Evolutionary conservation across 108 stramenopile species (phyloP).

Genomic region (Cyclotella distinguenda): DNA sequence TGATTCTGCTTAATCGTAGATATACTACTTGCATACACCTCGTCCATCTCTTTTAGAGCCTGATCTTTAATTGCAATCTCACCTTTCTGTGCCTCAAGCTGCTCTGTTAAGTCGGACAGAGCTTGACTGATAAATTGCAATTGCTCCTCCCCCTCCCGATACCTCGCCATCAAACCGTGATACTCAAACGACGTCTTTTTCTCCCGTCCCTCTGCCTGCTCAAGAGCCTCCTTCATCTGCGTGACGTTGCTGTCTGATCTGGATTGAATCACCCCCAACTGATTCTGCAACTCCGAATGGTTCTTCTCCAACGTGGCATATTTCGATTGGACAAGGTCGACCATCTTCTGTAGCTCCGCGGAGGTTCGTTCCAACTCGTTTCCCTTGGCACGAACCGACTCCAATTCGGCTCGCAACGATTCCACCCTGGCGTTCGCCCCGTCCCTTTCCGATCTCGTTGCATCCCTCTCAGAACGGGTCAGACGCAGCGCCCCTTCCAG

Average conservation of each 20-base stretch:
- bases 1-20: no score
- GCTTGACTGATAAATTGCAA: conserved; percentile 15
- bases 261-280: conserved; percentile 16
- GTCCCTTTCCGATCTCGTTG: neutral
- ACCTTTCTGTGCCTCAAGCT: conserved; percentile 17
- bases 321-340: neutral
- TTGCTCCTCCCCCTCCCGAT: conserved; percentile 10
- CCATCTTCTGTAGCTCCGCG: conserved; percentile 1
- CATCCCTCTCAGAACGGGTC: conserved; percentile 19
- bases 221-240: conserved; percentile 6
- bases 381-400: neutral
- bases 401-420: conserved; percentile 2
- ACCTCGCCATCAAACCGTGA: conserved; percentile 2
- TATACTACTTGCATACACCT: neutral
- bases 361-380: neutral
- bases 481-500: conserved; percentile 24
- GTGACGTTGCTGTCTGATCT: conserved; percentile 22
- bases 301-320: conserved; percentile 10
- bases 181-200: neutral
- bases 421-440: conserved; percentile 1
- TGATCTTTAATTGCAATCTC: conserved; percentile 16
- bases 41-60: neutral
- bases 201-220: conserved; percentile 18
- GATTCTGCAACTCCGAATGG: conserved; percentile 16
- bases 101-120: conserved; percentile 15